Base-by-base conservation (phyloP, 192 early-diverging fungal genomes). In the Backusella circina region DNA sequence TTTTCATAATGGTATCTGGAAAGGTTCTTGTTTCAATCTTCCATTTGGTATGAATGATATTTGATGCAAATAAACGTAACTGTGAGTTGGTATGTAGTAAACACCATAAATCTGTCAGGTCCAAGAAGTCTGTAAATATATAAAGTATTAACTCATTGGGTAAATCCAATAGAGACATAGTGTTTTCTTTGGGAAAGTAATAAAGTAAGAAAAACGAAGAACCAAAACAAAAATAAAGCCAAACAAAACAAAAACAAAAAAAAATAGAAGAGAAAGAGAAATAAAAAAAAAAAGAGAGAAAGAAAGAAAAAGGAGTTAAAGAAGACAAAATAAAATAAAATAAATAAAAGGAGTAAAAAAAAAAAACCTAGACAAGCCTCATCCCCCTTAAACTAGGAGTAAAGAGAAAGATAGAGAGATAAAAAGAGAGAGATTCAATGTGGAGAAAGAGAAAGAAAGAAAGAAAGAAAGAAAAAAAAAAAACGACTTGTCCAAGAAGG, bases 71-170 rank as follows among this genome's bases (percentile, higher is more conserved):
- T n/a, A 50, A 64, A 1, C 80, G 77, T 37, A 82, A 12, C 13
- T 64, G 64, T 30, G 47, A 51, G 6, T 35, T 75, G 16, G 78
- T 74, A n/a, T 78, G 80, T 47, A 78, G 31, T 67, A 82, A 33
- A 26, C 13, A 30, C 80, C 80, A 82, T 28, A 82, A 21, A 54
- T 82, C 80, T n/a, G 70, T 54, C 31, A 82, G 64, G 18, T 75
- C 77, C 31, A 78, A 37, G 21, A 78, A 82, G 65, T 78, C 51
- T 33, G 64, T 37, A 32, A 82, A 36, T 65, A 79, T 71, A 51
- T 82, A 79, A 8, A 82, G 65, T 61, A 82, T 23, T 39, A 82
- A 67, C 32, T 82, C 80, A 61, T 79, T 77, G 15, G 76, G 80
- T 67, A 82, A 50, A 39, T 54, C 67, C 23, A 77, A 37, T 35